A percentile compares a stretch with the other conserved stretches of the same genome.
phyloP scores from a whole-genome alignment of 768 basidiomycete species.

The Imleria badia region DNA sequence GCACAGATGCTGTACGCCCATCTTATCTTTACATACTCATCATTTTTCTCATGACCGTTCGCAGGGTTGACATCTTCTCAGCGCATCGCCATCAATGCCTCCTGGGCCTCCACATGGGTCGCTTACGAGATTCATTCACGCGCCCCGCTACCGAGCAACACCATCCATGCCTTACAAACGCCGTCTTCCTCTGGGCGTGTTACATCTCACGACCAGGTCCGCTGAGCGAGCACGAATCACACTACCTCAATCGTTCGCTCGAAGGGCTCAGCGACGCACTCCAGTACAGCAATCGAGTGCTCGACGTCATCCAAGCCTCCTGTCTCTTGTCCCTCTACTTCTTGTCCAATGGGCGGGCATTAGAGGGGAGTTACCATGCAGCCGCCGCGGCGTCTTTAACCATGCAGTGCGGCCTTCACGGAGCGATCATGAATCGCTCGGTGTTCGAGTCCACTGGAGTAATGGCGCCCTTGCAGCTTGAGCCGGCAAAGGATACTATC shows the following conservation, averaged over 20 bases:
- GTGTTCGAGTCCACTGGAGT: constrained; percentile 38
- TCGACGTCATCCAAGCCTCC: constrained; percentile 76
- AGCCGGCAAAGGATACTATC: constrained; percentile 55
- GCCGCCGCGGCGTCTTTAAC: constrained; percentile 73
- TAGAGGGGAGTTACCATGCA: constrained; percentile 79
- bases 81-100: constrained; percentile 76
- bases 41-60: constrained; percentile 10
- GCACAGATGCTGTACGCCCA: constrained; percentile 61
- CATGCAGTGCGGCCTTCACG: constrained; percentile 70
- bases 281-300: constrained; percentile 48
- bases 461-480: constrained; percentile 44
- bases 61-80: constrained; percentile 71
- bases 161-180: constrained; percentile 75
- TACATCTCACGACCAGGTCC: constrained; percentile 73
- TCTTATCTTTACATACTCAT: constrained; percentile 4
- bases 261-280: constrained; percentile 65
- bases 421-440: constrained; percentile 34
- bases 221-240: constrained; percentile 68
- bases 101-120: constrained; percentile 65
- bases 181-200: constrained; percentile 83
- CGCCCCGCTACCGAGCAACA: constrained; percentile 58
- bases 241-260: constrained; percentile 65
- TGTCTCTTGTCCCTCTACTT: constrained; percentile 77
- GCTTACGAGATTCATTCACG: constrained; percentile 59
- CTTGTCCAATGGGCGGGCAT: constrained; percentile 68